Evolutionary conservation across 2,329 filamentous ascomycete species (phyloP), one percentile per base, ranked within the genome.

Genomic region (Exophiala lecanii-corni): DNA sequence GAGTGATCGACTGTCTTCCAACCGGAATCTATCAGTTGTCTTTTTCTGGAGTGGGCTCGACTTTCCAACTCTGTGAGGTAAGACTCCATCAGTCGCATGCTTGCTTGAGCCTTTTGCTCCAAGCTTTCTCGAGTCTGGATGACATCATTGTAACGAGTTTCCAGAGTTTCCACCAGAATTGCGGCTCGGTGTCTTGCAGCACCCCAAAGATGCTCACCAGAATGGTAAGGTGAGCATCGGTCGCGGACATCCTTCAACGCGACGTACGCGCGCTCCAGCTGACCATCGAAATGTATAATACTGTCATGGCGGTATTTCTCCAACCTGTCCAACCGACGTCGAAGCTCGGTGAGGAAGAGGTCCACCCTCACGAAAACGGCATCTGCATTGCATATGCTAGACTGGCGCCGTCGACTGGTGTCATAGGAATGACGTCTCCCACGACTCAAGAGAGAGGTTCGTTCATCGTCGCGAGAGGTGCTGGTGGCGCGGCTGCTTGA

Each of bases 91-190:
- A 97, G 69, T 47, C 86, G 82, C 51, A 98, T 83, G 4, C 89
- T 87, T 25, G 91, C 83, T 48, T 86, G 79, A 2, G 91, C 89
- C 69, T 97, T 97, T 57, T 95, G 89, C 58, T 92, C 88, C 56
- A 97, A 68, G 0, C 88, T 89, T 60, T 87, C 89, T 52, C 89
- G 88, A 2, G 85, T 86, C 12, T 78, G 82, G 51, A 98, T 68
- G 1, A 86, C 89, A 56, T 92, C 86, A 50, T 94, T 83, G 65
- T 96, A 98, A 51, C 86, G 78, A 19, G 76, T 76, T 64, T 98
- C 92, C 10, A 98, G 72, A 1, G 89, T 95, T 57, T 97, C 91
- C 23, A 98, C 88, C 70, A 97, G 82, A 45, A 97, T 79, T 52
- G 87, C 85, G 47, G 94, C 81, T 48, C 89, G 79, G 52, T 87